Base-by-base conservation (phyloP, 129 eudicot genomes). In the Logfia minima region DNA sequence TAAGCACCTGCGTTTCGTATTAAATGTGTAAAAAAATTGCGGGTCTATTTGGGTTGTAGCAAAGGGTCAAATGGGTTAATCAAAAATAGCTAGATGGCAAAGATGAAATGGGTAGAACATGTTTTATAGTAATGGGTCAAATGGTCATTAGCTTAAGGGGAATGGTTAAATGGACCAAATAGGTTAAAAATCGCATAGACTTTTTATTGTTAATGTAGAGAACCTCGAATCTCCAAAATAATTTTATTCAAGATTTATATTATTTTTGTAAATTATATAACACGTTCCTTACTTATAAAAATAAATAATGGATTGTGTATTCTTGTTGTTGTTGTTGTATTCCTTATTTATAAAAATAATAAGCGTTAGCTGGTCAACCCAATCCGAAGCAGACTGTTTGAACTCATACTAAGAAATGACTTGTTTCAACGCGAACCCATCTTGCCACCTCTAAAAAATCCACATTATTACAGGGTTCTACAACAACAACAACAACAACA, bases 1-100 rank as follows among this genome's bases (percentile, higher is more conserved):
- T 10, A 92, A 72, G 68, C 87, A 87, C 78, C 96, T 92, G 77
- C 11, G 5, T 68, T 32, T 28, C 24, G 23, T 72, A 64, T 13
- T 22, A 52, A 31, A 31, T 28, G 48, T 32, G 3, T 34, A 56
- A 39, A 11, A 53, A n/a, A 55, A 19, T 48, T 31, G 18, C 14
- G 23, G 51, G 19, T 31, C 11, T 34, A 28, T 8, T 23, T 28
- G 68, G 68, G 41, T 31, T 63, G 14, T 34, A 8, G 4, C 6
- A 34, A 34, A 34, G 37, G 37, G 37, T 34, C 37, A 34, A 34
- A 34, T 34, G 37, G 37, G 37, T 34, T 34, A 34, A 4, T 34
- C 6, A 39, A 39, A 39, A 39, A 39, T 8, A 39, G 48, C 10
- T 7, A 39, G 11, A 8, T 39, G 13, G 39, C 48, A 39, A 39